Evolutionary conservation across 495 filamentous ascomycete species (phyloP).

Genomic region (Penicillium taxi): DNA sequence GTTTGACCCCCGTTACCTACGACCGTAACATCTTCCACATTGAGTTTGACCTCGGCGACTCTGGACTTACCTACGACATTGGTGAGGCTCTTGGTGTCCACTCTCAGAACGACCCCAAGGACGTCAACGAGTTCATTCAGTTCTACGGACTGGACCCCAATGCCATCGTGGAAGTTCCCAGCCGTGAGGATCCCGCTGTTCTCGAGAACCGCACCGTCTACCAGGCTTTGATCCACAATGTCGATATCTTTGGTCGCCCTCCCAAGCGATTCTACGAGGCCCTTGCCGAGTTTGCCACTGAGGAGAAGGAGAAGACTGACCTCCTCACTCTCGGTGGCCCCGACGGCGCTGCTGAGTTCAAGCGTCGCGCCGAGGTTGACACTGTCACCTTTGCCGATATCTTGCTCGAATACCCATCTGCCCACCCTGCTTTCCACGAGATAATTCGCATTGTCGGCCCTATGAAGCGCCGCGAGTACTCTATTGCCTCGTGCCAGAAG

Average conservation of each 20-base stretch:
- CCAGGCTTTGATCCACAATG: constrained; percentile 84
- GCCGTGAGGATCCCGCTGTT: constrained; percentile 67
- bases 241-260: constrained; percentile 94
- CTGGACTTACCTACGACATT: constrained; percentile 90
- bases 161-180: constrained; percentile 82
- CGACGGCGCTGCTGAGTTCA: constrained; percentile 89
- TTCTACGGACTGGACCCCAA: constrained; percentile 78
- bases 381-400: constrained; percentile 89
- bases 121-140: constrained; percentile 78
- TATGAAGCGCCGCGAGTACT: constrained; percentile 95
- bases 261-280: constrained; percentile 96
- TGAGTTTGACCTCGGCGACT: constrained; percentile 88
- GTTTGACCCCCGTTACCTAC: constrained; percentile 80
- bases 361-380: constrained; percentile 87
- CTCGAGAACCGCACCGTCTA: constrained; percentile 89
- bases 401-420: constrained; percentile 77
- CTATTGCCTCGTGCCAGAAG: constrained; percentile 90
- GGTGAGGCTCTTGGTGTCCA: constrained; percentile 98
- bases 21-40: constrained; percentile 99
- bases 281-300: constrained; percentile 75
- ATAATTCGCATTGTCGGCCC: constrained; percentile 82
- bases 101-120: constrained; percentile 74
- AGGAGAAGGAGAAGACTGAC: constrained; percentile 73
- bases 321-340: constrained; percentile 69
- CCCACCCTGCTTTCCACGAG: constrained; percentile 83